Evolutionary conservation across 768 basidiomycete genomes (phyloP).

Genomic region (Suillus subaureus): DNA sequence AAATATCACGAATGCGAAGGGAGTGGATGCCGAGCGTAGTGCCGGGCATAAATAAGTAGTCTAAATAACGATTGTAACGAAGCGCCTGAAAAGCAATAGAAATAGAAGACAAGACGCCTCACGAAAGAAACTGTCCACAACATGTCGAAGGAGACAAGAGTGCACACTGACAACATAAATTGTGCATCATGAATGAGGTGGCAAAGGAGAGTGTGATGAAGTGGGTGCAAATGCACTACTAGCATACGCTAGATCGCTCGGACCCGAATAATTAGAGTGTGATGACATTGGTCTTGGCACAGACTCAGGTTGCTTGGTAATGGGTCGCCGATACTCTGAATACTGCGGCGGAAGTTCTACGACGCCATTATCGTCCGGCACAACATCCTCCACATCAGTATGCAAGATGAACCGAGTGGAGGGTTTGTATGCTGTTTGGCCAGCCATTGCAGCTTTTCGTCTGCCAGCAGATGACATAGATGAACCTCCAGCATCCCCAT

Average conservation of each 20-base stretch:
- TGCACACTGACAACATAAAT: not conserved
- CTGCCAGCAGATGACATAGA: slow-evolving; percentile 42
- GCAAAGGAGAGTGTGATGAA: slow-evolving; percentile 11
- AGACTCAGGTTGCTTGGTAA: not conserved
- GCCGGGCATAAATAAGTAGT: slow-evolving; percentile 13
- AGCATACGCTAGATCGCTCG: slow-evolving; percentile 16
- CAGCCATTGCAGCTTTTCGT: slow-evolving; percentile 61
- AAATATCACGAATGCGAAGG: slow-evolving; percentile 2
- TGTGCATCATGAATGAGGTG: slow-evolving; percentile 15
- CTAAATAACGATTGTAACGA: slow-evolving; percentile 4
- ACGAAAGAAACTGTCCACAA: slow-evolving; percentile 6
- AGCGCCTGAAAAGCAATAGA: not conserved
- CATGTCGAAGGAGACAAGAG: slow-evolving; percentile 1
- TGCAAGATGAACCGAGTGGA: slow-evolving; percentile 65
- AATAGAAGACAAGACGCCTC: not conserved
- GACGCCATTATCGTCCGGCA: slow-evolving; percentile 50
- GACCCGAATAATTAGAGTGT: slow-evolving; percentile 7
- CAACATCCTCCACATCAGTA: slow-evolving; percentile 64
- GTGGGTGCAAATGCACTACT: slow-evolving; percentile 13
- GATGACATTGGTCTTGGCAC: slow-evolving; percentile 20
- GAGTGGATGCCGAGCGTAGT: slow-evolving; percentile 9
- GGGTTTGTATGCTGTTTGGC: slow-evolving; percentile 38
- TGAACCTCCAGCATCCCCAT: slow-evolving; percentile 23
- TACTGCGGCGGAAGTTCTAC: slow-evolving; percentile 82
- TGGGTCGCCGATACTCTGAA: slow-evolving; percentile 47